Percentiles rank a stretch among this genome's conserved stretches.
Evolutionary conservation across 1,139 yeast genomes (phyloP).

Genomic region (Kazachstania sp.): DNA sequence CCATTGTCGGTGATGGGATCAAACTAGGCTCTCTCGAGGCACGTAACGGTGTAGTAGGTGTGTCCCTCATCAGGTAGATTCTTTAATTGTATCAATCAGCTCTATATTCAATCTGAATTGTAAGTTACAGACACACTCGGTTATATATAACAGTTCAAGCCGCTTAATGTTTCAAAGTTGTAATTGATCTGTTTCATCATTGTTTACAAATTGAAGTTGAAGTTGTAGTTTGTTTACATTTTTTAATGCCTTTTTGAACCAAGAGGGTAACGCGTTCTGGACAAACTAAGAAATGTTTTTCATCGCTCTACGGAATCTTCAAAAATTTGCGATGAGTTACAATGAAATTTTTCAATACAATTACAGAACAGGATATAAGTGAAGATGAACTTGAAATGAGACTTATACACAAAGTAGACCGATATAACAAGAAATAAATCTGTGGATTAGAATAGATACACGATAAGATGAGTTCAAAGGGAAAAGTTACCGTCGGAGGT

Average conservation of each 20-base stretch:
- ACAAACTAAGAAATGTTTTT: background rate
- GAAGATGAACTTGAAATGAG: too few relatives aligned
- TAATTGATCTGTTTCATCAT: background rate
- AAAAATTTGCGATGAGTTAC: slow-evolving; percentile 4
- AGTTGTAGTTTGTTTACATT: background rate
- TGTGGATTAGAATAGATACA: background rate
- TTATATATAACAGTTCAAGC: too few relatives aligned
- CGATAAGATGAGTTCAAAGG: slow-evolving; percentile 6
- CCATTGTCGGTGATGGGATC: slow-evolving; percentile 3
- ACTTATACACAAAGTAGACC: background rate
- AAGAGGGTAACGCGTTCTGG: background rate
- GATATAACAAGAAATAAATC: background rate
- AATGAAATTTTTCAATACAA: background rate
- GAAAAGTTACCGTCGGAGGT: slow-evolving; percentile 1
- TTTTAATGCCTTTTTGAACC: background rate
- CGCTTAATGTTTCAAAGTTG: too few relatives aligned
- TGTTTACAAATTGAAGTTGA: background rate
- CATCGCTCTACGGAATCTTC: background rate
- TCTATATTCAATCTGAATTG: too few relatives aligned
- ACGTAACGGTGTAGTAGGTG: slow-evolving; percentile 6
- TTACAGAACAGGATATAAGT: background rate
- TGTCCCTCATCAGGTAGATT: background rate
- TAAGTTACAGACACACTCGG: too few relatives aligned
- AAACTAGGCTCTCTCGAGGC: background rate
- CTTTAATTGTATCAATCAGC: too few relatives aligned